Conservation (phyloP, 176 grass and related monocot genomes). For the Hyparrhenia diplandra region DNA sequence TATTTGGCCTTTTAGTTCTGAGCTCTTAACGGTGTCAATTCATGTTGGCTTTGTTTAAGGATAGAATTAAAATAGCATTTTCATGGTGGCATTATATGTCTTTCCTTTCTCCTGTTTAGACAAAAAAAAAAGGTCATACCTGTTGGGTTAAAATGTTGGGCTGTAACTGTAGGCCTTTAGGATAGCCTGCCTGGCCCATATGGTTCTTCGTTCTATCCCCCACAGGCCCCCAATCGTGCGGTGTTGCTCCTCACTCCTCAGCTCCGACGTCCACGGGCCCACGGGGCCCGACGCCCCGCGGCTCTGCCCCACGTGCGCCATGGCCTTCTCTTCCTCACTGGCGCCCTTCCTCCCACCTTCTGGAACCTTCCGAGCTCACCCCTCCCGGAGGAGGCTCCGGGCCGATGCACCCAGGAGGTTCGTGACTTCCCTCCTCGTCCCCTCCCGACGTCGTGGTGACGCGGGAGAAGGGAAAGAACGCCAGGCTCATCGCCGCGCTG, state of each 20-base stretch:
- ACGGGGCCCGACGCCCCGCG: background rate
- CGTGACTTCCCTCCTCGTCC: background rate
- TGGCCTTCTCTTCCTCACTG: slow-evolving; percentile 21
- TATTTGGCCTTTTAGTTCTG: too few relatives aligned
- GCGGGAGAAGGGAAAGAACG: slow-evolving; percentile 82
- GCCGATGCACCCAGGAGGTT: background rate
- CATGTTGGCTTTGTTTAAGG: too few relatives aligned
- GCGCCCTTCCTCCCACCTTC: slow-evolving; percentile 1
- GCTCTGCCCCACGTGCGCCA: background rate
- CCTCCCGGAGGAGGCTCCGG: background rate
- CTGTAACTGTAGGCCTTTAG: too few relatives aligned
- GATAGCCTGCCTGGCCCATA: background rate
- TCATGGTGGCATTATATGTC: too few relatives aligned
- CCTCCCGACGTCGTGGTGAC: slow-evolving; percentile 69
- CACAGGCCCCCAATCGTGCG: background rate
- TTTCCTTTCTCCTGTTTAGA: too few relatives aligned
- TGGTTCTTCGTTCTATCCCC: background rate
- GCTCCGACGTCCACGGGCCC: background rate
- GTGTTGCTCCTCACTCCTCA: background rate
- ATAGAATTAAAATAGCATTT: too few relatives aligned
- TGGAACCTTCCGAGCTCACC: background rate
- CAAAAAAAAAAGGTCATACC: too few relatives aligned
- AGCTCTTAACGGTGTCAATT: too few relatives aligned
- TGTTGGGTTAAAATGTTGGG: too few relatives aligned
- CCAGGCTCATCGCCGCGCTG: slow-evolving; percentile 71